Evolutionary conservation across 2,329 filamentous ascomycete species (phyloP), one percentile per base, ranked within the genome.

Genomic region (Colletotrichum nymphaeae): DNA sequence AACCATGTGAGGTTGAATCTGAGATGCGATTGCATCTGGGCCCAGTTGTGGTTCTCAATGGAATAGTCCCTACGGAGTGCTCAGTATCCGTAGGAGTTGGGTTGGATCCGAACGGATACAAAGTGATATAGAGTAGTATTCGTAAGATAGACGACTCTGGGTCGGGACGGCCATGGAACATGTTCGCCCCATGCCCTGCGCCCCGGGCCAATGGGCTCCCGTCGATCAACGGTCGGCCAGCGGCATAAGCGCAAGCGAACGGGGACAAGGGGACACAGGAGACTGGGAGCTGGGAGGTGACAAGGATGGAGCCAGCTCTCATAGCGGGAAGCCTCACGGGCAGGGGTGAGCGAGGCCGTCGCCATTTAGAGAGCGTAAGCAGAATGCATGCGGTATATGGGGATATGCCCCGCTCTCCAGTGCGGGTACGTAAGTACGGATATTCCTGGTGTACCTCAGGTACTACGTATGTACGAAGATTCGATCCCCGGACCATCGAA

Each of bases 161-260:
- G 52, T 53, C n/a, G 53, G 58, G 60, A 35, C 49, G 55, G 14
- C 22, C 9, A 57, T 69, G 37, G 65, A 26, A 58, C 56, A 58
- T 42, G 52, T 59, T 72, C 52, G 65, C 64, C 65, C 69, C 58
- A 55, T 69, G 37, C 14, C 37, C 37, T 24, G 37, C 35, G 69
- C 28, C 57, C 57, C 35, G 64, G 37, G 69, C 69, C 69, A 72
- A 72, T 72, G 58, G 69, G 30, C 60, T 58, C 35, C 53, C 52
- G 67, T 70, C 60, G 67, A 72, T 72, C 69, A 72, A 72, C 64
- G 69, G 69, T 72, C 58, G 28, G 56, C 63, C 42, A 56, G 63
- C 63, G 46, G 68, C 59, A 67, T 55, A 55, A 68, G 52, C 53
- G 37, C 42, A 59, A 30, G 28, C 37, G 58, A 68, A 68, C 46